Base-by-base conservation (phyloP, 768 basidiomycete genomes). In the Candolleomyces eurysporus region DNA sequence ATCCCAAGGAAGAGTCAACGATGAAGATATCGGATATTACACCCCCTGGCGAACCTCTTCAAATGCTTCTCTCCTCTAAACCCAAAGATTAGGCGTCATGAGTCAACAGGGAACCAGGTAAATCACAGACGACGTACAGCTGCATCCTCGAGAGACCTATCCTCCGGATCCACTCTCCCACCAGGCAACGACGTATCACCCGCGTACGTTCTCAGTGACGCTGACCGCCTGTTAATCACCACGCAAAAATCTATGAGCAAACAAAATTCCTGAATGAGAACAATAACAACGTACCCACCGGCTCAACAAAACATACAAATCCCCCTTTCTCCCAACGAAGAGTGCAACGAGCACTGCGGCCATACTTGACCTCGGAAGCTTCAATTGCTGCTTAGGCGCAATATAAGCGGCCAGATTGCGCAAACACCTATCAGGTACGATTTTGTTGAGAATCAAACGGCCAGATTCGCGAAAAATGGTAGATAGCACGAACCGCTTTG, bases 121-220 rank as follows among this genome's bases (percentile, higher is more conserved):
- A 43, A 26, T 5, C n/a, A 57, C 49, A 61, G 14, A n/a, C 19
- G 17, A 78, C 86, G 66, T 70, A 94, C 92, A 19, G 93, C 94
- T 2, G 93, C 88, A 62, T 90, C 89, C 68, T 95, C 94, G 3
- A 87, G 76, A 45, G 82, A 85, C 63, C 67, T 70, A 70, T 96
- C 94, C 45, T 75, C 78, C 2, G 77, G 76, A 16, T 96, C 94
- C 7, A 88, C 81, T 69, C 88, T 92, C 0, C 94, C 94, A 6
- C 94, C 94, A 0, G 94, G 94, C 5, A 96, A 74, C 0, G 92
- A 90, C 0, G 94, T 96, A 70, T 96, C 94, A 0, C 92, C 92
- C 0, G 94, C 90, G 66, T 91, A 96, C 9, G 88, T 81, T 42
- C 86, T 78, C 65, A 96, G 75, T 3, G 83, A 83, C 0, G 88